phyloP scores from a whole-genome alignment of 1,284 basidiomycete genomes.

The Cryptococcus jaspeensis region DNA sequence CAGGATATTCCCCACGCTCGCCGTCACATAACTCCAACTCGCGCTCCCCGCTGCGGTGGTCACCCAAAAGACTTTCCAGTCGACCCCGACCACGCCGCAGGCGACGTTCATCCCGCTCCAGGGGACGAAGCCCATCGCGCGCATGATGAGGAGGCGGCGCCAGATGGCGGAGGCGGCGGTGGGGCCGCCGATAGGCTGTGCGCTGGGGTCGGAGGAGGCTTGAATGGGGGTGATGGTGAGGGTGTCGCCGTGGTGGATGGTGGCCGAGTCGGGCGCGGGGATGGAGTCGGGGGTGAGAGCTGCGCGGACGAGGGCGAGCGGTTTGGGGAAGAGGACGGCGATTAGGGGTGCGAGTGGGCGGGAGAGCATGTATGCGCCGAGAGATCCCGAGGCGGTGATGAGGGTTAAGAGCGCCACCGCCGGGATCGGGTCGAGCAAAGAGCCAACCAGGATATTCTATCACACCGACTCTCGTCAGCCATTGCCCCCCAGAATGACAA shows the following conservation, averaged over 20 bases:
- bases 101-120: conserved; percentile 95
- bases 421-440: conserved; percentile 72
- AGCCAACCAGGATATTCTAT: conserved; percentile 85
- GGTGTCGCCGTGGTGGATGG: not conserved
- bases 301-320: conserved; percentile 64
- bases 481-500: not conserved
- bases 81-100: conserved; percentile 81
- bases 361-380: conserved; percentile 72
- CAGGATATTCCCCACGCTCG: conserved; percentile 49
- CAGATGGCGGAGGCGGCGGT: conserved; percentile 58
- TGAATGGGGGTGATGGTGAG: conserved; percentile 46
- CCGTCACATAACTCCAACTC: conserved; percentile 62
- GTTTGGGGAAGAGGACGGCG: conserved; percentile 73
- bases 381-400: conserved; percentile 80
- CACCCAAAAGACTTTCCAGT: conserved; percentile 79
- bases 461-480: not conserved
- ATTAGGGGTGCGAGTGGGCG: conserved; percentile 81
- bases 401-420: conserved; percentile 74
- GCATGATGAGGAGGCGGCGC: conserved; percentile 78
- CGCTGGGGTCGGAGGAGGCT: conserved; percentile 32
- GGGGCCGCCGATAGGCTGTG: conserved; percentile 24
- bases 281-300: conserved; percentile 41
- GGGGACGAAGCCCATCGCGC: conserved; percentile 83
- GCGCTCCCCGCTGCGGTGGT: conserved; percentile 75
- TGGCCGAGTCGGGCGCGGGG: conserved; percentile 16